These are phyloP conservation scores for Fusarium scirpi DNA, from an alignment of 2,329 filamentous ascomycete species.

Conservation along the genomic window DNA sequence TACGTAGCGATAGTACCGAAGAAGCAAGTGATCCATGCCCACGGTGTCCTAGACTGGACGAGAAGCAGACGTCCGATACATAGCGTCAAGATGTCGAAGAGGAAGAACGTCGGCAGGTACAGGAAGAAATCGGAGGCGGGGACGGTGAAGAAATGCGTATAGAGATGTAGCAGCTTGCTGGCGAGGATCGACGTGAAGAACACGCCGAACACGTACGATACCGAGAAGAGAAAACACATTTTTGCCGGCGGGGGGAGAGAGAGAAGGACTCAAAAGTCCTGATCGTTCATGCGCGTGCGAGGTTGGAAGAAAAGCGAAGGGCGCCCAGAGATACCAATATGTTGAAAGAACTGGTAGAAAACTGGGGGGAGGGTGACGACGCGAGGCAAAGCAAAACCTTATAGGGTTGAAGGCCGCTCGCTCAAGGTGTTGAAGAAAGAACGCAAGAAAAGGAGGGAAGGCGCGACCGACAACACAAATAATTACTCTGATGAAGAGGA, in stretches of 20 bases:
- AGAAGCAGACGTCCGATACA: slow-evolving; percentile 44
- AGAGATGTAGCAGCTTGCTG: slow-evolving; percentile 48
- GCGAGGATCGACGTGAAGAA: slow-evolving; percentile 47
- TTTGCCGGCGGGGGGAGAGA: slow-evolving; percentile 18
- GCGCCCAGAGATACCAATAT: slow-evolving; percentile 2
- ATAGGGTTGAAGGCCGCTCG: slow-evolving; percentile 8
- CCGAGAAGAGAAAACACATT: slow-evolving; percentile 40
- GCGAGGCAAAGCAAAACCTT: slow-evolving; percentile 5
- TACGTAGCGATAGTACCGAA: slow-evolving; percentile 46
- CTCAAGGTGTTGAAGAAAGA: slow-evolving; percentile 4
- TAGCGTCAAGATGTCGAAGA: slow-evolving; percentile 47
- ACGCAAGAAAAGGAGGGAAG: slow-evolving; percentile 7
- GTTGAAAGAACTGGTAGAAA: slow-evolving; percentile 24
- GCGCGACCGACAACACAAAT: background rate
- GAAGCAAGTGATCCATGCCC: slow-evolving; percentile 38
- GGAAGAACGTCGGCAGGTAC: slow-evolving; percentile 50
- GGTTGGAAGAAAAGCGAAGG: background rate
- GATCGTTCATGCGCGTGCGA: background rate
- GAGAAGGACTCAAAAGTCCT: background rate
- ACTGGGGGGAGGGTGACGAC: slow-evolving; percentile 8
- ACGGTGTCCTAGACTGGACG: slow-evolving; percentile 36
- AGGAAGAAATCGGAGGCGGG: slow-evolving; percentile 47
- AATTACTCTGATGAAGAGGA: slow-evolving; percentile 5
- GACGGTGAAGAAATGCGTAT: slow-evolving; percentile 45
- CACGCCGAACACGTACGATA: slow-evolving; percentile 47